A percentile compares a stretch with the other conserved stretches of the same genome.
Conservation (phyloP, 2,329 filamentous ascomycete species). For the Chrysoporthe cubensis region DNA sequence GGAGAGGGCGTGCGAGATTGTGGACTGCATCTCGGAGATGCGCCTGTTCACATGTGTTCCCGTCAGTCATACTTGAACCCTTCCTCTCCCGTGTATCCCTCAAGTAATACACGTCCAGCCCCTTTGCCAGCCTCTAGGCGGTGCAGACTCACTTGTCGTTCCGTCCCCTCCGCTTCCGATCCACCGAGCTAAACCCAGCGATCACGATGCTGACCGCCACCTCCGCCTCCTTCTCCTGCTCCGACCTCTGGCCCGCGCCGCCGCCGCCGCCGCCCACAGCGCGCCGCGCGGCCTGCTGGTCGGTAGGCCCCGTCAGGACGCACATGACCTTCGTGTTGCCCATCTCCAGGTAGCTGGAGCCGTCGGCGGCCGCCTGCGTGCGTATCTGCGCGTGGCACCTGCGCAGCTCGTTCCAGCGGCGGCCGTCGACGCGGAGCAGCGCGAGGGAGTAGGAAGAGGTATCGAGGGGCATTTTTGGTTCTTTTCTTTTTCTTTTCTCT, state of each 20-base stretch:
- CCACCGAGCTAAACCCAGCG: conserved; percentile 85
- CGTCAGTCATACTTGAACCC: not conserved
- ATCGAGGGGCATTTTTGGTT: conserved; percentile 82
- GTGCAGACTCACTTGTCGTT: conserved; percentile 71
- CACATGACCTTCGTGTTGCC: conserved; percentile 98
- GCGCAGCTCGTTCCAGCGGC: conserved; percentile 96
- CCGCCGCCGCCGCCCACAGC: conserved; percentile 50
- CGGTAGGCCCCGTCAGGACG: conserved; percentile 83
- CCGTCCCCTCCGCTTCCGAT: conserved; percentile 75
- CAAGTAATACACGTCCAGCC: too few species aligned
- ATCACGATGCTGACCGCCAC: conserved; percentile 83
- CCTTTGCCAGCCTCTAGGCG: not conserved
- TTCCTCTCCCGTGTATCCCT: not conserved
- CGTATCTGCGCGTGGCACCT: conserved; percentile 86
- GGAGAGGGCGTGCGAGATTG: conserved; percentile 76
- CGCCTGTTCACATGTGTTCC: conserved; percentile 56
- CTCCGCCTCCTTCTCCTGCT: conserved; percentile 57
- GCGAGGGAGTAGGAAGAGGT: conserved; percentile 89
- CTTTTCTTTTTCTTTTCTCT: not conserved
- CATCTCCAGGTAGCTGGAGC: conserved; percentile 92
- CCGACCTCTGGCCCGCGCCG: conserved; percentile 33
- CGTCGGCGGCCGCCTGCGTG: conserved; percentile 90
- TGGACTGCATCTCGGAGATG: conserved; percentile 78
- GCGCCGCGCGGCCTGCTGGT: conserved; percentile 50
- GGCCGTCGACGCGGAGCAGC: conserved; percentile 78